Percentiles rank a stretch among this genome's conserved stretches.
These are phyloP conservation scores for Populus euphratica DNA, from an alignment of 345 rosid genomes.

Conservation along the genomic window DNA sequence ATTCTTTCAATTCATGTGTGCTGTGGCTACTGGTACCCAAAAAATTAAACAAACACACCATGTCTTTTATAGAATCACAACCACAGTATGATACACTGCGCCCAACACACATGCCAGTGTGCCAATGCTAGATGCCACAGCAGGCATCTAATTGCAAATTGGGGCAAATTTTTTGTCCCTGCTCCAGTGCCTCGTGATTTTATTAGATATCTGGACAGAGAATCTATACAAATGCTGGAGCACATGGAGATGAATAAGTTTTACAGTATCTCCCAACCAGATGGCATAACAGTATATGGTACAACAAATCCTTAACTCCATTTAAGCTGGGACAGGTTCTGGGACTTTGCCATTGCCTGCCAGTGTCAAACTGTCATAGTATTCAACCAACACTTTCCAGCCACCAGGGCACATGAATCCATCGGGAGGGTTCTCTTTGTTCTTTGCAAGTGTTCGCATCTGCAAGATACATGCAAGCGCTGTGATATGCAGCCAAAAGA, in stretches of 20 bases:
- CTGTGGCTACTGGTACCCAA: background rate
- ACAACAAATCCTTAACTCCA: constrained; percentile 13
- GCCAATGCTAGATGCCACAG: constrained; percentile 8
- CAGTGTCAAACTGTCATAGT: constrained; percentile 67
- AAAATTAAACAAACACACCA: background rate
- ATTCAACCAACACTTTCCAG: constrained; percentile 87
- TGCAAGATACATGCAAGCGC: constrained; percentile 24
- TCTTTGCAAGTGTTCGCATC: constrained; percentile 95
- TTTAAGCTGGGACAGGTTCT: constrained; percentile 60
- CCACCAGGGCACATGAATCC: constrained; percentile 99
- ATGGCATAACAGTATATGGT: constrained; percentile 15
- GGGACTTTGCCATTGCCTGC: constrained; percentile 49
- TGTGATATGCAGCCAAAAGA: constrained; percentile 1
- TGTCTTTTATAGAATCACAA: constrained; percentile 17
- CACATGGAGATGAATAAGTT: constrained; percentile 17
- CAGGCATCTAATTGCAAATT: constrained; percentile 25
- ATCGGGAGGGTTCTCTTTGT: constrained; percentile 85
- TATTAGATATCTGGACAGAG: constrained; percentile 27
- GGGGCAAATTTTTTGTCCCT: constrained; percentile 27
- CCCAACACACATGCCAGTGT: constrained; percentile 7
- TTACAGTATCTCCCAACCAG: constrained; percentile 24
- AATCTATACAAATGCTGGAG: constrained; percentile 11
- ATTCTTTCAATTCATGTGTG: background rate
- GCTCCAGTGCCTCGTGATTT: constrained; percentile 20
- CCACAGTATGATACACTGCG: constrained; percentile 24